phyloP scores from a whole-genome alignment of 129 eudicot genomes.

The Oenanthe sinensis region DNA sequence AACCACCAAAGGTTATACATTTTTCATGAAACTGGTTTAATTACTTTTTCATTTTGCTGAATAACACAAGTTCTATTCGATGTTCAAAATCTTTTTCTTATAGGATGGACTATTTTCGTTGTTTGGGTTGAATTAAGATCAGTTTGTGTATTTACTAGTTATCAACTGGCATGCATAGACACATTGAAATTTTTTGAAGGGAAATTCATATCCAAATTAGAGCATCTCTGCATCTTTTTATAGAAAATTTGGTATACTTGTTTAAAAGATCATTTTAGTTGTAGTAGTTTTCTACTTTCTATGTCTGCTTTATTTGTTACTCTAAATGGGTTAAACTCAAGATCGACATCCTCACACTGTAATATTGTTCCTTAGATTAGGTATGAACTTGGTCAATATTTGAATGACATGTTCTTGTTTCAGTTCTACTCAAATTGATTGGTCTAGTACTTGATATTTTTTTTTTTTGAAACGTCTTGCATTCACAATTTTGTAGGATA shows the following conservation, averaged over 20 bases:
- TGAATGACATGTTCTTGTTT: not conserved
- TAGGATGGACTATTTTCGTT: not conserved
- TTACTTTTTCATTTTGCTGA: not conserved
- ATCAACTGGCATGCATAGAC: not conserved
- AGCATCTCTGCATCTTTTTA: not conserved
- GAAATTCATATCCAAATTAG: not conserved
- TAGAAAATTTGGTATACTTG: not conserved
- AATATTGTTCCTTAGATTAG: not conserved
- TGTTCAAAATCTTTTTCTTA: not conserved
- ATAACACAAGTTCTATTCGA: not conserved
- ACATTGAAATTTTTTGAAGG: not conserved
- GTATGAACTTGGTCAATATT: not conserved
- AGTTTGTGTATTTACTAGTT: not conserved
- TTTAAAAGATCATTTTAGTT: not conserved
- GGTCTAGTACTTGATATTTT: not conserved
- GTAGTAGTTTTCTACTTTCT: not conserved
- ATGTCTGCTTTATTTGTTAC: not conserved
- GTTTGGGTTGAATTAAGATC: not conserved
- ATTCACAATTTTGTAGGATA: slow-evolving; percentile 32
- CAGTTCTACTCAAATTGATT: not conserved
- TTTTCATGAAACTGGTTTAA: slow-evolving; percentile 5
- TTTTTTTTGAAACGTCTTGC: not conserved
- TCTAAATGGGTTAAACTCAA: not conserved
- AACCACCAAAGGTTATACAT: slow-evolving; percentile 40
- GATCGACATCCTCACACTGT: not conserved